These are phyloP conservation scores for Pseudozyma sp. DNA, from an alignment of 1,284 basidiomycete species.

Conservation along the genomic window DNA sequence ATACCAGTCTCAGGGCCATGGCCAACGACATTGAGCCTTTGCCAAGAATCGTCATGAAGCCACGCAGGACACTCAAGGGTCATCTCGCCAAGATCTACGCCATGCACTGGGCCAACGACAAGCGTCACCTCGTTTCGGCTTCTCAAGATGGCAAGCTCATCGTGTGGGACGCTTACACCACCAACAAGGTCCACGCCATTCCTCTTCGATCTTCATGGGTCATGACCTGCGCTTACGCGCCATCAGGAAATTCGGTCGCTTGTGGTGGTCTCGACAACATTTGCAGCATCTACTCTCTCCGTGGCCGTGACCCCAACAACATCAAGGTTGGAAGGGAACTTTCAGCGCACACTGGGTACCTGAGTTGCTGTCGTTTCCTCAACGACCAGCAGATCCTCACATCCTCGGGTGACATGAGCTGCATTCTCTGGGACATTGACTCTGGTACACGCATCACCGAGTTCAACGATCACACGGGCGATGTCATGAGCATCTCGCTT, in stretches of 20 bases:
- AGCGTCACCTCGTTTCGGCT: constrained; percentile 95
- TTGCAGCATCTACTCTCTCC: constrained; percentile 95
- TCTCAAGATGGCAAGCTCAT: constrained; percentile 99
- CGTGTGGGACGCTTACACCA: constrained; percentile 99
- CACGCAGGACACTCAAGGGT: constrained; percentile 91
- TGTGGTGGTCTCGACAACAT: constrained; percentile 99
- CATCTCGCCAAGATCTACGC: constrained; percentile 99
- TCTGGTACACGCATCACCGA: constrained; percentile 93
- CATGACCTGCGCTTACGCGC: constrained; percentile 99
- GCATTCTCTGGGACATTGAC: constrained; percentile 99
- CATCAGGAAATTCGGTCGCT: constrained; percentile 94
- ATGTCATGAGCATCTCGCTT: constrained; percentile 93
- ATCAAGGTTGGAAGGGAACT: constrained; percentile 80
- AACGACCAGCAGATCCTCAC: constrained; percentile 98
- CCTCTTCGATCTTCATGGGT: constrained; percentile 97
- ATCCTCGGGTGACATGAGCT: constrained; percentile 97
- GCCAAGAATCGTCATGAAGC: constrained; percentile 94
- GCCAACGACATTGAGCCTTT: constrained; percentile 93
- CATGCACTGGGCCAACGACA: constrained; percentile 98
- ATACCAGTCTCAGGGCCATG: constrained; percentile 95
- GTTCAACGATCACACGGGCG: constrained; percentile 98
- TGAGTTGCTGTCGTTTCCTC: constrained; percentile 97
- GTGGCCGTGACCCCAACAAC: constrained; percentile 70
- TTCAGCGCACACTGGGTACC: constrained; percentile 95
- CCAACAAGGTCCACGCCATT: constrained; percentile 99